These are phyloP conservation scores for Lasiosphaeria ovina DNA, from an alignment of 495 filamentous ascomycete genomes.

Conservation along the genomic window DNA sequence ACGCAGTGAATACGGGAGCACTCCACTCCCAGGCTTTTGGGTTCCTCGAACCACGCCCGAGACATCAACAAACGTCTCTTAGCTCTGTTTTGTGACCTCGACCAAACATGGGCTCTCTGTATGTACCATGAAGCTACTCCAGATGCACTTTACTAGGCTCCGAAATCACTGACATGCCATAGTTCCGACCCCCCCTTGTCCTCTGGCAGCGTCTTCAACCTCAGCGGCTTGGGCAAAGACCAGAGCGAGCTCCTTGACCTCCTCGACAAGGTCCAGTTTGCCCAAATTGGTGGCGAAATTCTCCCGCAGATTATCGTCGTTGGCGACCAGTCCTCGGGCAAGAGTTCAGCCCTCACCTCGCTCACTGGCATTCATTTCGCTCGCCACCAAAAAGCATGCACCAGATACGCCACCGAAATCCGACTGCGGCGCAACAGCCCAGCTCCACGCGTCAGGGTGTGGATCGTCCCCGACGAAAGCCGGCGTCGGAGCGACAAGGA, in stretches of 20 bases:
- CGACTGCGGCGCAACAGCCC: slow-evolving; percentile 40
- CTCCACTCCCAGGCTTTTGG: too few relatives aligned
- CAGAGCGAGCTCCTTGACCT: not conserved
- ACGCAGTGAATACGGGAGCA: too few relatives aligned
- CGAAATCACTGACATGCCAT: too few relatives aligned
- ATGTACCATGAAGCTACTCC: too few relatives aligned
- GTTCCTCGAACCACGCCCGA: too few relatives aligned
- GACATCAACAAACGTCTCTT: too few relatives aligned
- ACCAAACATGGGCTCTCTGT: too few relatives aligned
- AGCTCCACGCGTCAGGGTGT: slow-evolving; percentile 5
- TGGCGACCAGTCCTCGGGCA: slow-evolving; percentile 63
- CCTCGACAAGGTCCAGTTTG: not conserved
- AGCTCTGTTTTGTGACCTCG: too few relatives aligned
- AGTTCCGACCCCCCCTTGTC: too few relatives aligned
- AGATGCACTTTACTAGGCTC: too few relatives aligned
- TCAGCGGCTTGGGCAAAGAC: not conserved
- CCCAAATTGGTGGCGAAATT: not conserved
- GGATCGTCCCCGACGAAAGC: not conserved
- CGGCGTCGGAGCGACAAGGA: not conserved
- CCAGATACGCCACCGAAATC: slow-evolving; percentile 60
- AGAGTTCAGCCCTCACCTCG: slow-evolving; percentile 65
- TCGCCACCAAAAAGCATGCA: slow-evolving; percentile 55
- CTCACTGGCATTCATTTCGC: slow-evolving; percentile 66
- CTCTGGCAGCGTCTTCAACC: not conserved
- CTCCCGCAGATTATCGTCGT: slow-evolving; percentile 65